Percentiles rank a stretch among this genome's conserved stretches.
These are phyloP conservation scores for Ilyonectria robusta DNA, from an alignment of 2,329 filamentous ascomycete genomes.

Conservation along the genomic window DNA sequence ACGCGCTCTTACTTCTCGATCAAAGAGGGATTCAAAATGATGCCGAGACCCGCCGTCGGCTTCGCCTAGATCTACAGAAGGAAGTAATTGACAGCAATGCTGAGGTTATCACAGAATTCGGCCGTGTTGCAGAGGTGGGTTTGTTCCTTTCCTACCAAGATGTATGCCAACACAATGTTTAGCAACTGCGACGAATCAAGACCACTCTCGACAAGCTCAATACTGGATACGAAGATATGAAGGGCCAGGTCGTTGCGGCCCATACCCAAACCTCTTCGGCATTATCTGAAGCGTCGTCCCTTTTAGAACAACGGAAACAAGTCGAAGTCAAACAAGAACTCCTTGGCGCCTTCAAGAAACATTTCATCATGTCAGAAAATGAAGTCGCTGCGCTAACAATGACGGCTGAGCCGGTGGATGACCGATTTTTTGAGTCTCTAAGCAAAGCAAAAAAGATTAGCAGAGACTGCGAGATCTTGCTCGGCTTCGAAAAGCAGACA, in stretches of 20 bases:
- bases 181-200: conserved; percentile 92
- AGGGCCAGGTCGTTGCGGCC: conserved; percentile 80
- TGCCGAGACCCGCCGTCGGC: conserved; percentile 81
- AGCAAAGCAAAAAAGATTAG: conserved; percentile 88
- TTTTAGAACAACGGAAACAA: conserved; percentile 80
- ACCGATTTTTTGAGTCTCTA: conserved; percentile 85
- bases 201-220: conserved; percentile 84
- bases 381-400: conserved; percentile 84
- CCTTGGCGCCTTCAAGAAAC: conserved; percentile 81
- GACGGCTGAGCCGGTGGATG: conserved; percentile 85
- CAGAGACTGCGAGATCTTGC: conserved; percentile 87
- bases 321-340: conserved; percentile 86
- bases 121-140: conserved; percentile 86
- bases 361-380: conserved; percentile 88
- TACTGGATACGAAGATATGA: conserved; percentile 84
- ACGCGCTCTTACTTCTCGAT: conserved; percentile 86
- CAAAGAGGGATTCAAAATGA: conserved; percentile 79
- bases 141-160: conserved; percentile 5
- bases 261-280: conserved; percentile 81
- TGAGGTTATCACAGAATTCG: conserved; percentile 89
- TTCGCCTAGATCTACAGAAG: conserved; percentile 88
- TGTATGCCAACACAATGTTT: conserved; percentile 48
- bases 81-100: conserved; percentile 96
- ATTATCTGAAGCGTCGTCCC: conserved; percentile 80
- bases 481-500: conserved; percentile 91